A percentile compares a stretch with the other conserved stretches of the same genome.
Conservation (phyloP, 1,139 yeast species). For the Lodderomyces oxycetoniae region DNA sequence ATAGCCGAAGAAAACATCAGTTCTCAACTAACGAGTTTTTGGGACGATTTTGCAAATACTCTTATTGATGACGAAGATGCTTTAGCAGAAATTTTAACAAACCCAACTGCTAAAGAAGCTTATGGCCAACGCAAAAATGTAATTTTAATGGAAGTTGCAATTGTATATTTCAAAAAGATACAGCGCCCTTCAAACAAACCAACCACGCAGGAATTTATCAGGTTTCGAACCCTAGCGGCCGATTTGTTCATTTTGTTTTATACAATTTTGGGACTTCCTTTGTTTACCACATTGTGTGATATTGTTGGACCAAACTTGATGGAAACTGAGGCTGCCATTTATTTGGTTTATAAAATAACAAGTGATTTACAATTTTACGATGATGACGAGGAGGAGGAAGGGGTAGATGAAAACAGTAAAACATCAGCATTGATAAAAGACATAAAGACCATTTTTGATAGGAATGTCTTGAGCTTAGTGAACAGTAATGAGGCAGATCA, state of each 20-base stretch:
- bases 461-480: slow-evolving; percentile 22
- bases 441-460: slow-evolving; percentile 23
- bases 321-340: slow-evolving; percentile 68
- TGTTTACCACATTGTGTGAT: slow-evolving; percentile 48
- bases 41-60: slow-evolving; percentile 72
- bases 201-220: slow-evolving; percentile 45
- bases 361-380: slow-evolving; percentile 47
- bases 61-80: slow-evolving; percentile 52
- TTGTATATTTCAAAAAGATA: slow-evolving; percentile 60
- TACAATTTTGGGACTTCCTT: slow-evolving; percentile 54
- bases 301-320: slow-evolving; percentile 26
- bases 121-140: slow-evolving; percentile 29
- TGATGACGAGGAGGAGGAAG: slow-evolving; percentile 34
- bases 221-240: slow-evolving; percentile 66
- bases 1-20: slow-evolving; percentile 66
- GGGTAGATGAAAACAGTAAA: slow-evolving; percentile 17
- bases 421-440: slow-evolving; percentile 21
- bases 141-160: slow-evolving; percentile 44
- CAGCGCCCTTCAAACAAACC: slow-evolving; percentile 23
- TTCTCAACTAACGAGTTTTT: slow-evolving; percentile 65
- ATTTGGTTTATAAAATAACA: slow-evolving; percentile 51
- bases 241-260: slow-evolving; percentile 72
- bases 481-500: slow-evolving; percentile 10
- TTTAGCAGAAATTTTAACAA: slow-evolving; percentile 24
- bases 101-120: slow-evolving; percentile 14